These are phyloP conservation scores for Hypomontagnella submonticulosa DNA, from an alignment of 495 filamentous ascomycete species.

Conservation along the genomic window DNA sequence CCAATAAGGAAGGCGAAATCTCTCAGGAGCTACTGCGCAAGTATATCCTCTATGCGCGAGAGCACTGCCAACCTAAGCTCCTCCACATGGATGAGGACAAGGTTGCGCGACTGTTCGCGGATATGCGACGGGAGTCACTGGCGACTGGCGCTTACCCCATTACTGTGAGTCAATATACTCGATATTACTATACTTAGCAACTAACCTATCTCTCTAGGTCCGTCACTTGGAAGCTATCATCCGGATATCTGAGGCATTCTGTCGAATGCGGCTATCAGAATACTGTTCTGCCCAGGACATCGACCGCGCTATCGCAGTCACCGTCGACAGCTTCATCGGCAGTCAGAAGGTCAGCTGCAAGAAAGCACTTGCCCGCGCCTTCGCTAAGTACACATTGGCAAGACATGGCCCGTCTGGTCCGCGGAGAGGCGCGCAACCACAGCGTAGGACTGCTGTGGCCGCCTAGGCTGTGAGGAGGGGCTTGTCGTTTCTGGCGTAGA, in stretches of 20 bases:
- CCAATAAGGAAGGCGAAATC: slow-evolving; percentile 80
- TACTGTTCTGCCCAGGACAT: slow-evolving; percentile 91
- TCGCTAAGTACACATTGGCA: slow-evolving; percentile 88
- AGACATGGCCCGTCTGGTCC: slow-evolving; percentile 48
- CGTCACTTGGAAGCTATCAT: slow-evolving; percentile 98
- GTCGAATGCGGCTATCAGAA: slow-evolving; percentile 94
- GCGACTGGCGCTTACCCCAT: slow-evolving; percentile 98
- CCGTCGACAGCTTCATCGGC: slow-evolving; percentile 94
- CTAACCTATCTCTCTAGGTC: slow-evolving; percentile 69
- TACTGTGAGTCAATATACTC: slow-evolving; percentile 72
- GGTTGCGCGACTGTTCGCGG: slow-evolving; percentile 90
- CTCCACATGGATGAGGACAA: slow-evolving; percentile 99
- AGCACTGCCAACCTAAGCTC: slow-evolving; percentile 89
- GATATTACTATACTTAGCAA: slow-evolving; percentile 14
- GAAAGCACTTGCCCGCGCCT: slow-evolving; percentile 94
- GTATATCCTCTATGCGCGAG: slow-evolving; percentile 96
- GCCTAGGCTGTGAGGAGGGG: slow-evolving; percentile 11
- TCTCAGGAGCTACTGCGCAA: slow-evolving; percentile 93
- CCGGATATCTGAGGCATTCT: slow-evolving; percentile 91
- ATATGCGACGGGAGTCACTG: slow-evolving; percentile 92
- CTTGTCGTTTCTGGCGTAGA: slow-evolving; percentile 4
- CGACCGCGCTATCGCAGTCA: slow-evolving; percentile 96
- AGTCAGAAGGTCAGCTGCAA: slow-evolving; percentile 98
- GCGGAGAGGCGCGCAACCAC: slow-evolving; percentile 33
- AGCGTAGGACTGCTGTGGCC: slow-evolving; percentile 35